Evolutionary conservation across 495 filamentous ascomycete species (phyloP).

Genomic region (Aspergillus taichungensis): DNA sequence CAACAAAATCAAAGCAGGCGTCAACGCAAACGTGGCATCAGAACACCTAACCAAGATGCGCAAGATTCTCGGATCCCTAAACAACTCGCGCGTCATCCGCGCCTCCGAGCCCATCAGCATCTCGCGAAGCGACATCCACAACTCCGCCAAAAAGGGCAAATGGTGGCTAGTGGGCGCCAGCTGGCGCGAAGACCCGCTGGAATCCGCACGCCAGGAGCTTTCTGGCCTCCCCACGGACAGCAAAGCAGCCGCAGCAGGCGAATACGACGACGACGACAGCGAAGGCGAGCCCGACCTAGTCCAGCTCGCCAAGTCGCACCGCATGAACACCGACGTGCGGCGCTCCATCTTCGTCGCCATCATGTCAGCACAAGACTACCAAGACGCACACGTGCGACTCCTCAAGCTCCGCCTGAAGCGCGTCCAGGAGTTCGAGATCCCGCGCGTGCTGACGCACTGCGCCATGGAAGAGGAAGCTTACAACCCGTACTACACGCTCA

Average conservation of each 20-base stretch:
- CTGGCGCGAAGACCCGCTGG: conserved; percentile 52
- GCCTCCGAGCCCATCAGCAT: conserved; percentile 76
- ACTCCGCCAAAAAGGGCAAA: conserved; percentile 81
- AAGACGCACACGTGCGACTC: conserved; percentile 70
- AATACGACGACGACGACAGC: conserved; percentile 28
- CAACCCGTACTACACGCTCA: conserved; percentile 88
- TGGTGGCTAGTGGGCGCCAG: conserved; percentile 98
- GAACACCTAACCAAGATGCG: conserved; percentile 82
- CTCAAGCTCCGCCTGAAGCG: conserved; percentile 77
- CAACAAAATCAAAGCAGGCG: conserved; percentile 74
- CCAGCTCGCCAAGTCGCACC: conserved; percentile 67
- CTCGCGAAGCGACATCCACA: conserved; percentile 67
- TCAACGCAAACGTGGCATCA: conserved; percentile 51
- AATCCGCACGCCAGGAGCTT: conserved; percentile 30
- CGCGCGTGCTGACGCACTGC: conserved; percentile 82
- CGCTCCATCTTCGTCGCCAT: conserved; percentile 87
- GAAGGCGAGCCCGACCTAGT: conserved; percentile 57
- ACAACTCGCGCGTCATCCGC: conserved; percentile 51
- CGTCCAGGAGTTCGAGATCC: conserved; percentile 77
- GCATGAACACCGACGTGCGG: conserved; percentile 92
- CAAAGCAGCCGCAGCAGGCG: conserved; percentile 10
- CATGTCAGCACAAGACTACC: conserved; percentile 78
- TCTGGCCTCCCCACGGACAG: conserved; percentile 10
- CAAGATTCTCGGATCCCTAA: conserved; percentile 68
- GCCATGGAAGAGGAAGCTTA: conserved; percentile 71